These are phyloP conservation scores for Diaporthe destruens DNA, from an alignment of 2,329 filamentous ascomycete species.

Conservation along the genomic window DNA sequence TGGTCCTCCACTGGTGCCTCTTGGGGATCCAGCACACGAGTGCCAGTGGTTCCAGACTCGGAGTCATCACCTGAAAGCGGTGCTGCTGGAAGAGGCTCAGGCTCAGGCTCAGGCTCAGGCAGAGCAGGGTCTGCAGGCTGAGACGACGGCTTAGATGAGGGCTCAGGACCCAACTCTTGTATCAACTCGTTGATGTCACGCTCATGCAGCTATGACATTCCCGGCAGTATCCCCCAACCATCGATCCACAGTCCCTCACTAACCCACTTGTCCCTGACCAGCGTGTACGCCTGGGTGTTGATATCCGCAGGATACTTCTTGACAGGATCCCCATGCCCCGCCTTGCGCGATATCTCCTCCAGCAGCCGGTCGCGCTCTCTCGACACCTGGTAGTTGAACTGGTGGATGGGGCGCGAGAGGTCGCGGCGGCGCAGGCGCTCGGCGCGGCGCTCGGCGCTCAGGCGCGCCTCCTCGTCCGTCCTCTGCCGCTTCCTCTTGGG, in stretches of 20 bases:
- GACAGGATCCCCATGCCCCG: background rate
- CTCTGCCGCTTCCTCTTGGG: conserved; percentile 9
- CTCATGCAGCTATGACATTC: background rate
- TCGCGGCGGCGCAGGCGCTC: background rate
- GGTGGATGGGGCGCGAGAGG: conserved; percentile 2
- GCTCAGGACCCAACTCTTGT: background rate
- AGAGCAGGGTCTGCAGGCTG: background rate
- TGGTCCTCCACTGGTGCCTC: too few relatives aligned
- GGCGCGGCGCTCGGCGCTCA: background rate
- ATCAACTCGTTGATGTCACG: background rate
- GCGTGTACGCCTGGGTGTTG: background rate
- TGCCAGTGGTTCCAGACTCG: too few relatives aligned
- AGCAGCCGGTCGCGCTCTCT: background rate
- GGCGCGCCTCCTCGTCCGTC: background rate
- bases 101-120: background rate
- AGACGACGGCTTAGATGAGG: background rate
- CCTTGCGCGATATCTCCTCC: background rate
- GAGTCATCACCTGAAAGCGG: background rate
- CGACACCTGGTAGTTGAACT: background rate
- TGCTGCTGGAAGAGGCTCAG: background rate
- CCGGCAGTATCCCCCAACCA: background rate
- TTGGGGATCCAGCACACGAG: too few relatives aligned
- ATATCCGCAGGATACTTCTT: background rate
- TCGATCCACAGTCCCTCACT: background rate
- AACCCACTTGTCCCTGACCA: background rate